Percentiles rank a stretch among this genome's conserved stretches.
These are phyloP conservation scores for Evernia prunastri DNA, from an alignment of 495 filamentous ascomycete species.

Conservation along the genomic window DNA sequence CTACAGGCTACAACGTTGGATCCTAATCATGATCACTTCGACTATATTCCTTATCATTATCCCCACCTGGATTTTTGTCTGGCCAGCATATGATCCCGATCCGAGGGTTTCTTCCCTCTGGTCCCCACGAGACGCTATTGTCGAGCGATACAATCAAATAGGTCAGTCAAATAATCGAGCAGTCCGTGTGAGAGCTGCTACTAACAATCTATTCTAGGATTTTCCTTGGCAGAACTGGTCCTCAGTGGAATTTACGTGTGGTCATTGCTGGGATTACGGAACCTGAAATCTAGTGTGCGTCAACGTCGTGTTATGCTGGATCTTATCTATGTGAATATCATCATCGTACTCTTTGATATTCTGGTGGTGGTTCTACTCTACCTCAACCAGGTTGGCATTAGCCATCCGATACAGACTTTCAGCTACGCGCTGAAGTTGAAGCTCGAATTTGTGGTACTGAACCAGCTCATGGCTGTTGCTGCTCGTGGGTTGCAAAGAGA, in stretches of 20 bases:
- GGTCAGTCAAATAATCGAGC: background rate
- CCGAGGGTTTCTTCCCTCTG: conserved; percentile 20
- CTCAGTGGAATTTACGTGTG: conserved; percentile 36
- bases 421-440: conserved; percentile 50
- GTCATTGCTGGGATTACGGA: conserved; percentile 34
- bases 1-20: conserved; percentile 24
- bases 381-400: conserved; percentile 36
- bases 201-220: conserved; percentile 21
- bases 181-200: too few relatives aligned
- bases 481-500: conserved; percentile 19
- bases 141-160: conserved; percentile 38
- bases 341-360: conserved; percentile 44
- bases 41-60: conserved; percentile 31
- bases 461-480: conserved; percentile 36
- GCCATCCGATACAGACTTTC: conserved; percentile 41
- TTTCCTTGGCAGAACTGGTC: conserved; percentile 36
- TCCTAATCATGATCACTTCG: conserved; percentile 33
- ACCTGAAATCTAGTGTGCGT: conserved; percentile 30
- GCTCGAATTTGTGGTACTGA: conserved; percentile 48
- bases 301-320: conserved; percentile 33
- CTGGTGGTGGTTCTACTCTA: conserved; percentile 37
- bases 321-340: conserved; percentile 43
- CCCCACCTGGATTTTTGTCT: conserved; percentile 29
- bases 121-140: conserved; percentile 34
- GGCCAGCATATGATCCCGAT: conserved; percentile 21